Percentiles rank a stretch among this genome's conserved stretches.
Conservation (phyloP, 257 asterid genomes). For the Datura wrightii region DNA sequence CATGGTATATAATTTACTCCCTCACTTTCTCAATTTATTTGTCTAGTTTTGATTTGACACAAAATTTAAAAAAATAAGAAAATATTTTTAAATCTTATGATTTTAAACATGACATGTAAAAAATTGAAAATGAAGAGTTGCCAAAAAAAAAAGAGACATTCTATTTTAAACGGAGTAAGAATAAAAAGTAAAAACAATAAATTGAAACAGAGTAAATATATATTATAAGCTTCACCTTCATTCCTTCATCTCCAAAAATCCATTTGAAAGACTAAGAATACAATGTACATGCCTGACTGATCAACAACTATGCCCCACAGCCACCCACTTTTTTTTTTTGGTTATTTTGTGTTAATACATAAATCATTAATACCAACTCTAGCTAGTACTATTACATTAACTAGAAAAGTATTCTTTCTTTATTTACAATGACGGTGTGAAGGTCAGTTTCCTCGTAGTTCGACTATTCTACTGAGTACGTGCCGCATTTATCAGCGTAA, state of each 20-base stretch:
- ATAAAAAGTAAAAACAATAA: background rate
- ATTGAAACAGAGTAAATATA: background rate
- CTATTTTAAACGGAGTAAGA: too few relatives aligned
- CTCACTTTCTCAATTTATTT: too few relatives aligned
- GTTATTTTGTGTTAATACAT: background rate
- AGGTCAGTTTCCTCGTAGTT: background rate
- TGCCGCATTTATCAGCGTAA: background rate
- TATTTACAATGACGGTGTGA: background rate
- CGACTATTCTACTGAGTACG: background rate
- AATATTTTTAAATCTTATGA: too few relatives aligned
- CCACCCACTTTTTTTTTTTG: background rate
- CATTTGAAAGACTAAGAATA: background rate
- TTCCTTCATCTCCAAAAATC: background rate
- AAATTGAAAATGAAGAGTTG: too few relatives aligned
- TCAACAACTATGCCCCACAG: background rate
- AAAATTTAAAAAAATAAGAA: too few relatives aligned
- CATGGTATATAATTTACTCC: background rate
- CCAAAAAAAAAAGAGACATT: too few relatives aligned
- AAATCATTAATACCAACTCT: background rate
- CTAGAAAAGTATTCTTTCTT: background rate
- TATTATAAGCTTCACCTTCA: background rate
- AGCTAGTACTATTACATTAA: background rate
- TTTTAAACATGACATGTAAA: too few relatives aligned
- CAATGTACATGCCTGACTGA: background rate
- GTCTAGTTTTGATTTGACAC: too few relatives aligned